Evolutionary conservation across 2,329 filamentous ascomycete genomes (phyloP), one percentile per base, ranked within the genome.

Genomic region (Aspergillus sp.): DNA sequence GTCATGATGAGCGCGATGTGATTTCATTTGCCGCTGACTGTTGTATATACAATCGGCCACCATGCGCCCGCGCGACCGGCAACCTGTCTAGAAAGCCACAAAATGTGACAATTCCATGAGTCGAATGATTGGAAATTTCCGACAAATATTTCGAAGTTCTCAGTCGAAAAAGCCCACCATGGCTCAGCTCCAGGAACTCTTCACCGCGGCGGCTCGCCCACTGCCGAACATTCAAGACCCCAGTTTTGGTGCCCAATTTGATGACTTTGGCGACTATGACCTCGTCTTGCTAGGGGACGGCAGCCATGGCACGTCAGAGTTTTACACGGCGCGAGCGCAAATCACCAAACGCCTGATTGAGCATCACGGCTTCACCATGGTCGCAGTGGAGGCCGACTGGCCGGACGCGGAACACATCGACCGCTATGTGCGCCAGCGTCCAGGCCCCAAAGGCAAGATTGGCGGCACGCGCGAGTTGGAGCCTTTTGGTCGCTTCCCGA

Each of bases 251-350:
- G 60, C 70, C 13, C 62, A 71, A 49, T 78, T 77, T 42, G 75
- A 77, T 56, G 53, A 49, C 24, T 75, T 73, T 54, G 71, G 64
- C 4, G 60, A 66, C 17, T 72, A 69, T 45, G 69, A 70, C 30
- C 61, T 79, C 16, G 69, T 77, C 19, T 69, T 78, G 4, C 65
- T 79, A 9, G 76, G 75, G 1, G 76, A 78, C 56, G 74, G 69
- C 32, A 78, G 73, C 53, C 79, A 82, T 61, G 79, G 79, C 24
- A 82, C 79, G 3, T 82, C 79, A 0, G 79, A 82, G 52, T 82
- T 81, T 69, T 82, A 82, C 59, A 54, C 66, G 24, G 78, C 77
- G 3, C 75, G 79, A 13, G 76, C 78, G 14, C 74, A 75, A 36
- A 78, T 82, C 45, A 82, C 79, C 1, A 76, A 79, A 53, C 72